Base-by-base conservation (phyloP, 1,284 basidiomycete genomes). In the Marasmius sp. region DNA sequence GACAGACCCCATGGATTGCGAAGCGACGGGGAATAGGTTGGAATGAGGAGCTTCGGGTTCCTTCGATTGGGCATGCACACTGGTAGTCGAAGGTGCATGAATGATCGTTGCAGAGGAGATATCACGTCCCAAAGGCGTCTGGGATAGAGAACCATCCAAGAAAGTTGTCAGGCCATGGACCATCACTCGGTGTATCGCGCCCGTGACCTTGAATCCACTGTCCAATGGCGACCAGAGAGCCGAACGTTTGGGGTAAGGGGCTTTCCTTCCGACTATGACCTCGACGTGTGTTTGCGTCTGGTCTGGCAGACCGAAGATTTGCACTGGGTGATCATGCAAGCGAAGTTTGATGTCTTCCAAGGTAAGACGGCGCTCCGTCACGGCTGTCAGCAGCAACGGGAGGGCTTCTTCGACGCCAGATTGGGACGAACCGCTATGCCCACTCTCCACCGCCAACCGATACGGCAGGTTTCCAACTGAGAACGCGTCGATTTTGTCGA, bases 121-220 rank as follows among this genome's bases (percentile, higher is more conserved):
- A 70, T 99, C 95, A 66, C 88, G 87, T 53, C 95, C 97, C 48
- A 81, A 72, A 0, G 86, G 78, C 59, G 80, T 71, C 62, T 87
- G 79, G 53, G 87, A 87, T 62, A 93, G 79, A 10, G 84, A 80
- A n/a, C 97, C 97, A 70, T 99, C 97, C 16, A 99, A 81, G 80
- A 92, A 95, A 39, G 91, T 86, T 1, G 96, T 98, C 73, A 93
- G 89, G n/a, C 91, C 93, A 69, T 97, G 91, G 63, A 98, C 81
- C 58, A 96, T 87, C 20, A 99, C 96, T 63, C 97, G 87, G 77
- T 98, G 95, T 39, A 98, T 86, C 36, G 86, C 83, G 37, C 95
- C 97, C 7, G 85, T 80, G 22, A 94, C 82, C n/a, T 54, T 34
- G 1, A 80, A 74, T 49, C 79, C 84, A 49, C 85, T 83, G 38